Evolutionary conservation across 2,329 filamentous ascomycete species (phyloP).

Genomic region (Xylariaceae sp.): DNA sequence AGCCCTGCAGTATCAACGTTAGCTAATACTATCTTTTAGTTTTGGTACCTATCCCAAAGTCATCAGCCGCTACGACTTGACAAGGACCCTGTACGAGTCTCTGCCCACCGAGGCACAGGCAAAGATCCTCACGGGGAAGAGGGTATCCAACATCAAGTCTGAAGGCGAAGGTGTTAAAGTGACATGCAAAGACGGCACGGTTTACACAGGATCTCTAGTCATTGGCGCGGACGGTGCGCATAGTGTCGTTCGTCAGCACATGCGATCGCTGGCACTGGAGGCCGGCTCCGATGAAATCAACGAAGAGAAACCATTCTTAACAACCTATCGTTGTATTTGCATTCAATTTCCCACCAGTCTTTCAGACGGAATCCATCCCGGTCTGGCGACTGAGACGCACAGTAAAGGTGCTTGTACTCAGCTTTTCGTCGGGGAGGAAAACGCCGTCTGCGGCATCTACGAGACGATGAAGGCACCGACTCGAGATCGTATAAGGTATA

Average conservation of each 20-base stretch:
- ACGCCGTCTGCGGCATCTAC: neutral
- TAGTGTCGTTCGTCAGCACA: neutral
- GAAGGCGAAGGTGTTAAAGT: neutral
- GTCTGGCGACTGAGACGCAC: neutral
- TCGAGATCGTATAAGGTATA: neutral
- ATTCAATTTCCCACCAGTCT: neutral
- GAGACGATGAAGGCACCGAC: neutral
- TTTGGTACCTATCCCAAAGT: neutral
- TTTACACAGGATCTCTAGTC: neutral
- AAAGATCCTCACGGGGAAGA: neutral
- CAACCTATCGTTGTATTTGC: neutral
- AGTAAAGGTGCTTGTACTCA: neutral
- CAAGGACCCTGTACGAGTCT: neutral
- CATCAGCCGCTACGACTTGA: neutral
- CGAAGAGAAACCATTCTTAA: neutral
- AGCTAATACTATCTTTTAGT: neutral
- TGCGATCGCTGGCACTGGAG: neutral
- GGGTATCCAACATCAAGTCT: neutral
- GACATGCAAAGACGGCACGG: neutral
- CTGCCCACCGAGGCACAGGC: neutral
- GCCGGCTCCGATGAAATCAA: neutral
- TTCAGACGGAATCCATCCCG: neutral
- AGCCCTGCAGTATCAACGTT: too few relatives aligned
- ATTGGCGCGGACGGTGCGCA: slow-evolving; percentile 1
- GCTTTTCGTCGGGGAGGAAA: neutral